Evolutionary conservation across 805 yeast genomes (phyloP).

Genomic region (Saturnispora zaruensis): DNA sequence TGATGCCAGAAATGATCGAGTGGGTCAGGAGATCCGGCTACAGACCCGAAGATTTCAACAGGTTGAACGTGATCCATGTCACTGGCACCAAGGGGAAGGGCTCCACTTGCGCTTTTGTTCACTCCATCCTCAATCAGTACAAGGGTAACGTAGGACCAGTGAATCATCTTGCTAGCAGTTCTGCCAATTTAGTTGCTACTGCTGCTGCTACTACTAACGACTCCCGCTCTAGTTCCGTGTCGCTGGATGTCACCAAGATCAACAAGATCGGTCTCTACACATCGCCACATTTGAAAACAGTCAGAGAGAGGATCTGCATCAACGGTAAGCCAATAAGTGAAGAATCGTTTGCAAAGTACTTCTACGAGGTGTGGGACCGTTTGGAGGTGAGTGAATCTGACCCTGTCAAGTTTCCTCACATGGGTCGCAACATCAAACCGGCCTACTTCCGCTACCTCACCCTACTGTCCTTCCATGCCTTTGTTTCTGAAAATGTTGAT

Average conservation of each 20-base stretch:
- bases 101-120: slow-evolving; percentile 91
- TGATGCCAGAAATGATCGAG: slow-evolving; percentile 79
- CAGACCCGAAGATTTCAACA: slow-evolving; percentile 56
- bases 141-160: slow-evolving; percentile 13
- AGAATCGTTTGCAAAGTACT: slow-evolving; percentile 73
- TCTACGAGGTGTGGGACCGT: slow-evolving; percentile 90
- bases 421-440: slow-evolving; percentile 70
- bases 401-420: slow-evolving; percentile 54
- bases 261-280: slow-evolving; percentile 85
- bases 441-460: slow-evolving; percentile 91
- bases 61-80: slow-evolving; percentile 74
- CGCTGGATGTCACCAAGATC: slow-evolving; percentile 23
- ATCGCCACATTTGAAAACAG: slow-evolving; percentile 90
- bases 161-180: background rate
- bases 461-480: slow-evolving; percentile 81
- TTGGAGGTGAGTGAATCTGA: slow-evolving; percentile 48
- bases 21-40: slow-evolving; percentile 70
- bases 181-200: background rate
- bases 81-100: slow-evolving; percentile 99
- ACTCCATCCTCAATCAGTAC: slow-evolving; percentile 68
- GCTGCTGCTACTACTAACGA: background rate
- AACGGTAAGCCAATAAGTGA: slow-evolving; percentile 81
- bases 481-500: slow-evolving; percentile 80
- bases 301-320: slow-evolving; percentile 83
- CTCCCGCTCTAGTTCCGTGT: slow-evolving; percentile 5